Conservation (phyloP, 2,329 filamentous ascomycete genomes). For the Pseudogymnoascus pannorum region DNA sequence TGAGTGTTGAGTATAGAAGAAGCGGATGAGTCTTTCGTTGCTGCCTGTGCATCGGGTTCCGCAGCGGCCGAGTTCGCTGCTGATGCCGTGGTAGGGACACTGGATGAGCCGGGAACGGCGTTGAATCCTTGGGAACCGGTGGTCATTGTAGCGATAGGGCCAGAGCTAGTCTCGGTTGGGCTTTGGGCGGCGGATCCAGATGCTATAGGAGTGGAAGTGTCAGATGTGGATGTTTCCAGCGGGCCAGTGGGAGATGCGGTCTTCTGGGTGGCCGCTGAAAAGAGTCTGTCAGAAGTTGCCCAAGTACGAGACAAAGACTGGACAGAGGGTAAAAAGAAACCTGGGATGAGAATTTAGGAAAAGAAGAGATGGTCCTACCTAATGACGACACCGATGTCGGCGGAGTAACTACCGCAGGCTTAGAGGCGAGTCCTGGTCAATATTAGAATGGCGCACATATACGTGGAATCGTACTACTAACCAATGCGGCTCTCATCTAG, state of each 20-base stretch:
- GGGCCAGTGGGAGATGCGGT: neutral
- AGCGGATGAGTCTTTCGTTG: neutral
- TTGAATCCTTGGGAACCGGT: neutral
- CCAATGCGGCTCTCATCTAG: slow-evolving; percentile 60
- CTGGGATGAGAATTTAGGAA: neutral
- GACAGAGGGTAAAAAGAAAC: neutral
- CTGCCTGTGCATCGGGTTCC: neutral
- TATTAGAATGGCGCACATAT: slow-evolving; percentile 11
- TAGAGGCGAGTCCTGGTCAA: slow-evolving; percentile 19
- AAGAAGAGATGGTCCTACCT: neutral
- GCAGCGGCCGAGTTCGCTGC: neutral
- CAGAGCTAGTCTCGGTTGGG: neutral
- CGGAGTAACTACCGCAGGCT: slow-evolving; percentile 13
- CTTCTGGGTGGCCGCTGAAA: neutral
- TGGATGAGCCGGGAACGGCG: neutral
- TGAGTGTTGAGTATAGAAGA: neutral
- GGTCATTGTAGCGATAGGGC: neutral
- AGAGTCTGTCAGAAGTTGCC: neutral
- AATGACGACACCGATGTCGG: slow-evolving; percentile 14
- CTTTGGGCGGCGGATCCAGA: neutral
- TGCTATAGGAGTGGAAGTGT: neutral
- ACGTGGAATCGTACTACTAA: slow-evolving; percentile 28
- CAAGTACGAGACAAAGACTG: slow-evolving; percentile 2
- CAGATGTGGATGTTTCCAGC: neutral
- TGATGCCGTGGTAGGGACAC: neutral